Evolutionary conservation across 73 alveolate genomes (phyloP).

Genomic region (Tetrahymena borealis): DNA sequence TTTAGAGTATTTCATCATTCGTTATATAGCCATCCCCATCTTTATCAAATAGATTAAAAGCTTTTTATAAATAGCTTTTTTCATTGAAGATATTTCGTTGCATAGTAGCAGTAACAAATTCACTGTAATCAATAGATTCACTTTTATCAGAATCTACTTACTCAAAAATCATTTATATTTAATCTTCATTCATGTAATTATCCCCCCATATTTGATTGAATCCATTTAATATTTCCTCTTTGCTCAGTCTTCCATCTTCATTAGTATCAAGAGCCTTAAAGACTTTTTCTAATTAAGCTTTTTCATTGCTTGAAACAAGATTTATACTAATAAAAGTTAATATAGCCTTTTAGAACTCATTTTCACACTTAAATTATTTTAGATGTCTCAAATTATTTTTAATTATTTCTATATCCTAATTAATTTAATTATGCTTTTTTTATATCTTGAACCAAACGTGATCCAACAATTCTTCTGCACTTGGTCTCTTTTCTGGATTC

Average conservation of each 20-base stretch:
- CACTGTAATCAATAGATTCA: constrained; percentile 54
- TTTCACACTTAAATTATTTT: background rate
- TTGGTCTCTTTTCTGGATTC: constrained; percentile 59
- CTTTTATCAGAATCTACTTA: constrained; percentile 46
- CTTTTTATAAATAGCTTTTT: constrained; percentile 26
- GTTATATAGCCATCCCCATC: background rate
- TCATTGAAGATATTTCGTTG: constrained; percentile 23
- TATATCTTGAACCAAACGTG: constrained; percentile 64
- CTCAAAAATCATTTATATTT: constrained; percentile 27
- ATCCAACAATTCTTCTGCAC: constrained; percentile 49
- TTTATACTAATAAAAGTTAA: background rate
- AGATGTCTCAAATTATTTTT: background rate
- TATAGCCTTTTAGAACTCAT: background rate
- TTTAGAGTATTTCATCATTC: background rate
- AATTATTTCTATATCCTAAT: background rate
- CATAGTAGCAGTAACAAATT: constrained; percentile 53
- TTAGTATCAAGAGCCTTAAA: constrained; percentile 37
- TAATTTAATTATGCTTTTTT: background rate
- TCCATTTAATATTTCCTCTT: constrained; percentile 46
- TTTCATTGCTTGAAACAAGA: constrained; percentile 1
- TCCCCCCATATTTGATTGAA: constrained; percentile 16
- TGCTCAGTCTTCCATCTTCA: constrained; percentile 45
- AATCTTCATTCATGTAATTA: constrained; percentile 35
- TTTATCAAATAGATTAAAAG: constrained; percentile 38
- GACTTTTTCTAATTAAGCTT: background rate